Evolutionary conservation across 2,329 filamentous ascomycete species (phyloP).

Genomic region (Raffaelea ambrosiae): DNA sequence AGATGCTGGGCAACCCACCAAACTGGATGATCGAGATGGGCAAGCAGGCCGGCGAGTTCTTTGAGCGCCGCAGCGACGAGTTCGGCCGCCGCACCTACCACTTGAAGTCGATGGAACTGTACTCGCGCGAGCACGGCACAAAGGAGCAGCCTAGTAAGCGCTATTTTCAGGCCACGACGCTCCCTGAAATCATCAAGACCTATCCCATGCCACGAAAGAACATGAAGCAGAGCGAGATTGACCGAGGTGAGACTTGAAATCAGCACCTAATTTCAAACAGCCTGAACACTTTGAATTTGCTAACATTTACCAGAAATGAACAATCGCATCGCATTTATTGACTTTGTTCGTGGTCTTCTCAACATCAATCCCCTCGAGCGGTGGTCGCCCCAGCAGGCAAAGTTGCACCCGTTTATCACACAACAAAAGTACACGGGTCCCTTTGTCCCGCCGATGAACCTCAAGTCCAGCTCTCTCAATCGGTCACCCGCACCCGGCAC

Average conservation of each 20-base stretch:
- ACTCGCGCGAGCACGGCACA: constrained; percentile 86
- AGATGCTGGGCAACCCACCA: constrained; percentile 94
- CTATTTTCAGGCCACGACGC: constrained; percentile 89
- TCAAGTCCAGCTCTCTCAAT: constrained; percentile 78
- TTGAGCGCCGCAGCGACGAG: constrained; percentile 86
- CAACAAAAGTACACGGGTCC: constrained; percentile 95
- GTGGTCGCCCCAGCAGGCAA: constrained; percentile 97
- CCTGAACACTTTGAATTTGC: no score
- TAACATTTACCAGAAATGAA: constrained; percentile 72
- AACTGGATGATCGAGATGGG: constrained; percentile 99
- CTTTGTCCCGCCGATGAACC: constrained; percentile 94
- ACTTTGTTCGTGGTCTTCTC: constrained; percentile 88
- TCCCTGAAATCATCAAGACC: constrained; percentile 94
- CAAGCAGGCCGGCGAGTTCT: constrained; percentile 95
- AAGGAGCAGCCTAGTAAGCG: constrained; percentile 99
- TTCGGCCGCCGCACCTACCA: constrained; percentile 86
- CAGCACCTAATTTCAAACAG: no score
- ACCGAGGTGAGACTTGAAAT: constrained; percentile 71
- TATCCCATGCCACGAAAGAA: constrained; percentile 99
- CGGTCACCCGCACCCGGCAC: constrained; percentile 87
- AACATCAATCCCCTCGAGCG: constrained; percentile 93
- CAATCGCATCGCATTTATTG: constrained; percentile 93
- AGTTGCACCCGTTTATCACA: constrained; percentile 95
- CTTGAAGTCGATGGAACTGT: constrained; percentile 96
- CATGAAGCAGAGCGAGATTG: constrained; percentile 96